phyloP scores from a whole-genome alignment of 306 rosid genomes.

The Trifolium pratense region DNA sequence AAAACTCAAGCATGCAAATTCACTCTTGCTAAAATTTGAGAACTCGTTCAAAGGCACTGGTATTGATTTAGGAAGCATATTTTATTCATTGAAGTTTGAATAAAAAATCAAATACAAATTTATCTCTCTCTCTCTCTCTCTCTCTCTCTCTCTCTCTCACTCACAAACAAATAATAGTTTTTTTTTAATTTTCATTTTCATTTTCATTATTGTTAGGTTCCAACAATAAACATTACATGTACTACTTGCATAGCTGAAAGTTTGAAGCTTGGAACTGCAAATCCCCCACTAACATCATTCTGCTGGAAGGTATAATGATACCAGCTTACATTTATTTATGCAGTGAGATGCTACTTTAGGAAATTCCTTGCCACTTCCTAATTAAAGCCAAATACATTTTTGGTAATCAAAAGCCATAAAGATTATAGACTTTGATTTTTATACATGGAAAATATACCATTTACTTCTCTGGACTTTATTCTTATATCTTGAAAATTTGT shows the following conservation, averaged over 20 bases:
- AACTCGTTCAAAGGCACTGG: neutral
- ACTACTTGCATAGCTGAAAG: constrained; percentile 10
- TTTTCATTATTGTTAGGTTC: constrained; percentile 11
- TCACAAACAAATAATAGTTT: neutral
- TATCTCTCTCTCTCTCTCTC: neutral
- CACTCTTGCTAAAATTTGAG: neutral
- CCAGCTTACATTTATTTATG: constrained; percentile 30
- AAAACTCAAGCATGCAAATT: neutral
- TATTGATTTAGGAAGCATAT: neutral
- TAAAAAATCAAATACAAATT: neutral
- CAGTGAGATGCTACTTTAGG: constrained; percentile 15
- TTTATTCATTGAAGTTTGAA: neutral
- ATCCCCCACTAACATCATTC: neutral
- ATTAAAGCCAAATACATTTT: neutral
- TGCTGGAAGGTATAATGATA: neutral
- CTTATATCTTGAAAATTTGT: constrained; percentile 13
- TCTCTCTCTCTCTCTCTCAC: too few species aligned
- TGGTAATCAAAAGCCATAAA: neutral
- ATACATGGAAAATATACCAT: neutral
- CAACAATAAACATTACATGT: neutral
- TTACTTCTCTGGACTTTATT: constrained; percentile 13
- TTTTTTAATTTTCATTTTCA: neutral
- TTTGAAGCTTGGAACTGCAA: constrained; percentile 20
- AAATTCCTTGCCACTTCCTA: constrained; percentile 26
- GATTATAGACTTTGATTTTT: neutral